Percentiles rank a stretch among this genome's conserved stretches.
Conservation (phyloP, 192 early-diverging fungal species). For the Coemansia sp. region DNA sequence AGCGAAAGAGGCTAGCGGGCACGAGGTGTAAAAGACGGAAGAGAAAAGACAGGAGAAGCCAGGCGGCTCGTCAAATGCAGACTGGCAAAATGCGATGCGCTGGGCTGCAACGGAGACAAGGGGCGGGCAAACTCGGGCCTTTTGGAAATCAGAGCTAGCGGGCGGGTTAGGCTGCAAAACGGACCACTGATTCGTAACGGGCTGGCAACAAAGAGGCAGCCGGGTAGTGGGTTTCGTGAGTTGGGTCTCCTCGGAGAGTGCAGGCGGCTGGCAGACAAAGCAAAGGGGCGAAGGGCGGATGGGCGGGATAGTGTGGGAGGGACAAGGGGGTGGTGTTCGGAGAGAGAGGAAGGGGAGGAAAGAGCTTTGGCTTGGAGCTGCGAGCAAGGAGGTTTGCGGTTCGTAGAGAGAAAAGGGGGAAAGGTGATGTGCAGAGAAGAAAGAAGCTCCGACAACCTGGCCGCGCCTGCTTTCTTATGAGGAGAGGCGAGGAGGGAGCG, state of each 20-base stretch:
- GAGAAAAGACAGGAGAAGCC: background rate
- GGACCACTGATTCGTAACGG: background rate
- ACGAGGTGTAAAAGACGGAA: conserved; percentile 1
- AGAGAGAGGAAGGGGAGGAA: conserved; percentile 11
- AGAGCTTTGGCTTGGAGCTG: conserved; percentile 41
- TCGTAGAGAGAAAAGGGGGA: conserved; percentile 8
- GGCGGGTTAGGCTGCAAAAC: background rate
- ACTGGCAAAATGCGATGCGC: background rate
- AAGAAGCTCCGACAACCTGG: conserved; percentile 27
- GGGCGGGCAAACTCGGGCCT: background rate
- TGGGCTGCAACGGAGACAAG: background rate
- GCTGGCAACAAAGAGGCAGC: background rate
- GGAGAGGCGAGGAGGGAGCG: conserved; percentile 5
- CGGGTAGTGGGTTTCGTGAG: conserved; percentile 1
- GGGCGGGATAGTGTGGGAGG: conserved; percentile 3
- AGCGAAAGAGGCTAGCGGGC: conserved; percentile 3
- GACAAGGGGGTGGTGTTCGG: conserved; percentile 14
- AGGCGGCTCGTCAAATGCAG: background rate
- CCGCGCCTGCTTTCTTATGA: conserved; percentile 27
- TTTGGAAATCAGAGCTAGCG: background rate
- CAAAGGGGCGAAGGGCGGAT: conserved; percentile 3
- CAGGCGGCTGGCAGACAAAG: conserved; percentile 16
- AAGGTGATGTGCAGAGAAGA: conserved; percentile 23
- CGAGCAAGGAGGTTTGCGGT: conserved; percentile 6
- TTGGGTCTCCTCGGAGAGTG: background rate